Percentiles rank a stretch among this genome's conserved stretches.
phyloP scores from a whole-genome alignment of 768 basidiomycete genomes.

The Dioszegia aurantiaca region DNA sequence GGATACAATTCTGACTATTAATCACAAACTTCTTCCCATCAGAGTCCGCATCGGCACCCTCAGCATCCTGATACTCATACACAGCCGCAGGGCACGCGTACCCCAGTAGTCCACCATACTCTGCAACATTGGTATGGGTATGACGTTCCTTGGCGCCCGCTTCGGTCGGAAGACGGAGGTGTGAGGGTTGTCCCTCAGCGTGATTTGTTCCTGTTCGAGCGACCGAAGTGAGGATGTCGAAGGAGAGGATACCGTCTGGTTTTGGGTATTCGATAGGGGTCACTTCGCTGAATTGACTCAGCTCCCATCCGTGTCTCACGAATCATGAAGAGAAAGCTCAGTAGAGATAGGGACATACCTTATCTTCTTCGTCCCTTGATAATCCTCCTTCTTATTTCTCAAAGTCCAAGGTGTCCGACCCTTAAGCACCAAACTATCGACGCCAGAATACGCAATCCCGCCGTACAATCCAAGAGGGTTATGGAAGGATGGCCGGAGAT shows the following conservation, averaged over 20 bases:
- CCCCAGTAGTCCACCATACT: conserved; percentile 84
- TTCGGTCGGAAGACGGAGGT: conserved; percentile 66
- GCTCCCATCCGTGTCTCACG: neutral
- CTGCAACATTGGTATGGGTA: conserved; percentile 64
- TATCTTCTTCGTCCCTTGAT: conserved; percentile 70
- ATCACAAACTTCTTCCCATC: conserved; percentile 86
- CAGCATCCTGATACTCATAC: conserved; percentile 88
- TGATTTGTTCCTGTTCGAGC: conserved; percentile 91
- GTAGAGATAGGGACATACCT: conserved; percentile 37
- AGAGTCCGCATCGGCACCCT: conserved; percentile 61
- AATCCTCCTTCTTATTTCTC: conserved; percentile 61
- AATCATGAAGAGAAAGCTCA: no score
- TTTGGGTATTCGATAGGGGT: conserved; percentile 79
- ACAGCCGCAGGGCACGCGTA: conserved; percentile 91
- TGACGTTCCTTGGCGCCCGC: conserved; percentile 63
- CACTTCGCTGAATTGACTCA: conserved; percentile 55
- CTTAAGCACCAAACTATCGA: conserved; percentile 78
- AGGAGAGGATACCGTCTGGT: conserved; percentile 83
- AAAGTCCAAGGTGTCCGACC: conserved; percentile 93
- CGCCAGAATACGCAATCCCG: conserved; percentile 80
- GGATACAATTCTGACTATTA: conserved; percentile 70
- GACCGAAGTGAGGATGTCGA: conserved; percentile 86
- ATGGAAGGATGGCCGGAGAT: conserved; percentile 82
- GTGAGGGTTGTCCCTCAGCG: conserved; percentile 91
- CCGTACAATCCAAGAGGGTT: conserved; percentile 75